These are phyloP conservation scores for Gypsophila paniculata DNA, from an alignment of 179 eudicot species.

Conservation along the genomic window DNA sequence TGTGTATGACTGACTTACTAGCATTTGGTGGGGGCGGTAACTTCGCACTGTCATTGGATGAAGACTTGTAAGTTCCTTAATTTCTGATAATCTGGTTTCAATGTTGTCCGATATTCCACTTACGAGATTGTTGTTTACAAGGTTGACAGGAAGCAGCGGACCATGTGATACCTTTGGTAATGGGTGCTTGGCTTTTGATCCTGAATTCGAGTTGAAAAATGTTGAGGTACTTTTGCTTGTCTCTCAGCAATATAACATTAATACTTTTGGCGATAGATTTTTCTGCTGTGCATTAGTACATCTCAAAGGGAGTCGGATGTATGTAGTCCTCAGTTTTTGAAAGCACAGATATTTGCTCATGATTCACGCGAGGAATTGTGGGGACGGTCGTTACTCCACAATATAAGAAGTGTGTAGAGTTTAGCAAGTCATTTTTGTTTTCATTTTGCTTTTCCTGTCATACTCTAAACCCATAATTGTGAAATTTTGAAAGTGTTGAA, in stretches of 20 bases:
- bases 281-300: background rate
- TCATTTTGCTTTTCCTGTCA: background rate
- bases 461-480: background rate
- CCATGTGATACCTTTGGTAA: slow-evolving; percentile 93
- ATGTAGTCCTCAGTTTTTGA: background rate
- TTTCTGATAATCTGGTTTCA: background rate
- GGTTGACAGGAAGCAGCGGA: slow-evolving; percentile 90
- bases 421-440: background rate
- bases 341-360: background rate
- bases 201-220: slow-evolving; percentile 72
- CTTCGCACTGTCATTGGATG: slow-evolving; percentile 76
- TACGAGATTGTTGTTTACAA: slow-evolving; percentile 25
- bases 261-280: background rate
- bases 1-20: slow-evolving; percentile 72
- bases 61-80: slow-evolving; percentile 67
- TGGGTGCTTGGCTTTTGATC: slow-evolving; percentile 69
- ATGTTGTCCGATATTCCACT: background rate
- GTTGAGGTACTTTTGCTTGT: slow-evolving; percentile 61
- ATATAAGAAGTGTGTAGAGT: background rate
- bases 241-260: background rate
- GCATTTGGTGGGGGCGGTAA: slow-evolving; percentile 94
- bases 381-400: background rate
- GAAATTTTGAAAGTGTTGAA: background rate
- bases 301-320: background rate
- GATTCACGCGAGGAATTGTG: background rate